Conservation (phyloP, 768 basidiomycete species). For the Wakefieldia striispora region DNA sequence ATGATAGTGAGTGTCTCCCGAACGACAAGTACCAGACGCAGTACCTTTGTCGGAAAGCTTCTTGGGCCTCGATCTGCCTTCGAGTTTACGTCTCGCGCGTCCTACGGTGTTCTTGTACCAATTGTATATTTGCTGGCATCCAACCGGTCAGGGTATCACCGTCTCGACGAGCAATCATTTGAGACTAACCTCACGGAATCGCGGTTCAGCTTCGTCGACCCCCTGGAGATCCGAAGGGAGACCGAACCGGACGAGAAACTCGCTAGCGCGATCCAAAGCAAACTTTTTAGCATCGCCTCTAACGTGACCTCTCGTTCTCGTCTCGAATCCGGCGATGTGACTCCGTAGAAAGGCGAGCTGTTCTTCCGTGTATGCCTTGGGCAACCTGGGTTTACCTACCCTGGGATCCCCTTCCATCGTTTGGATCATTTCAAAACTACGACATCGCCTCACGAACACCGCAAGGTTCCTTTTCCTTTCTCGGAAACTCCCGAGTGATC, state of each 20-base stretch:
- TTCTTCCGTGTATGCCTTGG: slow-evolving; percentile 63
- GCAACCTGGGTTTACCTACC: slow-evolving; percentile 63
- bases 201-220: slow-evolving; percentile 55
- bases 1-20: background rate
- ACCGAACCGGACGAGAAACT: slow-evolving; percentile 59
- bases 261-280: slow-evolving; percentile 58
- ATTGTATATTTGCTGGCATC: slow-evolving; percentile 58
- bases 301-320: slow-evolving; percentile 54
- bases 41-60: slow-evolving; percentile 52
- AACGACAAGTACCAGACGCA: background rate
- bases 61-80: slow-evolving; percentile 51
- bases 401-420: slow-evolving; percentile 55
- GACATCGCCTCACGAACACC: slow-evolving; percentile 17
- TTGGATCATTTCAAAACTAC: slow-evolving; percentile 5
- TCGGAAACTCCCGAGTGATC: slow-evolving; percentile 25
- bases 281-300: slow-evolving; percentile 71
- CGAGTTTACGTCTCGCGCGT: slow-evolving; percentile 54
- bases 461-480: slow-evolving; percentile 7
- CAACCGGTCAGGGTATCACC: background rate
- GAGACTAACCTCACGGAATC: slow-evolving; percentile 57
- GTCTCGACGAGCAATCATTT: too few relatives aligned
- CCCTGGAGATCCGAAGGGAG: slow-evolving; percentile 53
- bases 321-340: slow-evolving; percentile 55
- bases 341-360: slow-evolving; percentile 57
- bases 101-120: slow-evolving; percentile 75